Base-by-base conservation (phyloP, 2,329 filamentous ascomycete species). In the Nakataea oryzae region DNA sequence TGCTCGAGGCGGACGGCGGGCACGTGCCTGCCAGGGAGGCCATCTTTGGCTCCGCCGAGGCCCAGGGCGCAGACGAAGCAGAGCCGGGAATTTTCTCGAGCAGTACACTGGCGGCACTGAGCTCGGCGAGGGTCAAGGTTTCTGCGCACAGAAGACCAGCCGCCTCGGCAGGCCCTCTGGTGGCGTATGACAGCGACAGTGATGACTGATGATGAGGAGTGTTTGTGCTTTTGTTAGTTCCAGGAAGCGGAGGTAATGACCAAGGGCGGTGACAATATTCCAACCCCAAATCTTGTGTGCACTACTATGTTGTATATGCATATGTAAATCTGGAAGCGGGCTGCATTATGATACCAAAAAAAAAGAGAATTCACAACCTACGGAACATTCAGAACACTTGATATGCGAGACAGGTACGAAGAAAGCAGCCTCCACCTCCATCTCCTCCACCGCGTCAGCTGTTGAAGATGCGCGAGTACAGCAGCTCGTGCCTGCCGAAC, bases 381-480 rank as follows among this genome's bases (percentile, higher is more conserved):
- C 12, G 14, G 24, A 57, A 57, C n/a, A 47, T 54, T 17, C 21
- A 50, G 41, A n/a, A 50, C 41, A n/a, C n/a, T 50, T 50, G 21
- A 8, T 6, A 34, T 21, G 27, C 11, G 21, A 24, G 7, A 58
- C 55, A 54, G 32, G 17, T 24, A 47, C 13, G 61, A 57, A 1
- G 54, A 47, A 34, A 57, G 3, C 17, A 50, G 2, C 41, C 14
- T 21, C 27, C 57, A 64, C 17, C 3, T 5, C 34, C 7, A 14
- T 41, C 41, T 21, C 2, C n/a, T n/a, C n/a, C n/a, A n/a, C n/a
- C n/a, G n/a, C n/a, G n/a, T 75, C 69, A 93, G 68, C 89, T 93
- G 74, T 95, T 95, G 71, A 95, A 95, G 62, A 95, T 93, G 68
- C 90, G 84, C 63, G 89, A 93, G 73, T 95, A 95, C 66, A 95